phyloP scores from a whole-genome alignment of 1,284 basidiomycete species.

The Laetiporus sulphureus region DNA sequence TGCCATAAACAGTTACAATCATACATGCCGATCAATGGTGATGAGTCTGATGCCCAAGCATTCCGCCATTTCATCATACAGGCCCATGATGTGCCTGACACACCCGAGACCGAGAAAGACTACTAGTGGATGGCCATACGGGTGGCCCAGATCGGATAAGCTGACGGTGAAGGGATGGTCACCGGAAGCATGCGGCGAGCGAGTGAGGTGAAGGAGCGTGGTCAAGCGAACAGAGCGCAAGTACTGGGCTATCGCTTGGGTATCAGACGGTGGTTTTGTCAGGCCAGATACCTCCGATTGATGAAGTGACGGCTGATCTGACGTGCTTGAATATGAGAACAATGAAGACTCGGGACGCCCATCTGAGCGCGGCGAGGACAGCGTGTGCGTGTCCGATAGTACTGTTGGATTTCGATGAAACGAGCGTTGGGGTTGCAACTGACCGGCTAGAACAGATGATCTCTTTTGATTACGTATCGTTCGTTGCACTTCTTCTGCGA shows the following conservation, averaged over 20 bases:
- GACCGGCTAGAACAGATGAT: constrained; percentile 30
- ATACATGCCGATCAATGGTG: constrained; percentile 81
- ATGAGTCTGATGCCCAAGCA: constrained; percentile 84
- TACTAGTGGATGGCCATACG: constrained; percentile 79
- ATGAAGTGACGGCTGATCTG: constrained; percentile 32
- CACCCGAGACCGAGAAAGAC: constrained; percentile 92
- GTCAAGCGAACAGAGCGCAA: constrained; percentile 82
- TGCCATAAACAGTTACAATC: background rate
- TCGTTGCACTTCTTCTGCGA: constrained; percentile 70
- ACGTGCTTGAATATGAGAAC: constrained; percentile 36
- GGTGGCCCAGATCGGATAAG: constrained; percentile 83
- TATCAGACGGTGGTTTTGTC: constrained; percentile 34
- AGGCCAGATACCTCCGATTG: constrained; percentile 20
- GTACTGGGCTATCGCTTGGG: constrained; percentile 76
- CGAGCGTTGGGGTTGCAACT: constrained; percentile 37
- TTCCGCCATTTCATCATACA: constrained; percentile 95
- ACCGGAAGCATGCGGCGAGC: constrained; percentile 70
- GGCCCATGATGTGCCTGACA: constrained; percentile 88
- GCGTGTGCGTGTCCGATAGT: constrained; percentile 41
- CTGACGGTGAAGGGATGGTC: constrained; percentile 80
- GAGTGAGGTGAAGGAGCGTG: constrained; percentile 70
- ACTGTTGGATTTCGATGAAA: constrained; percentile 37
- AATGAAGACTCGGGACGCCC: constrained; percentile 29
- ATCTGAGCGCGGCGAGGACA: constrained; percentile 48
- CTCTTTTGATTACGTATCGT: constrained; percentile 56